Evolutionary conservation across 2,329 filamentous ascomycete species (phyloP).

Genomic region (Rosellinia necatrix): DNA sequence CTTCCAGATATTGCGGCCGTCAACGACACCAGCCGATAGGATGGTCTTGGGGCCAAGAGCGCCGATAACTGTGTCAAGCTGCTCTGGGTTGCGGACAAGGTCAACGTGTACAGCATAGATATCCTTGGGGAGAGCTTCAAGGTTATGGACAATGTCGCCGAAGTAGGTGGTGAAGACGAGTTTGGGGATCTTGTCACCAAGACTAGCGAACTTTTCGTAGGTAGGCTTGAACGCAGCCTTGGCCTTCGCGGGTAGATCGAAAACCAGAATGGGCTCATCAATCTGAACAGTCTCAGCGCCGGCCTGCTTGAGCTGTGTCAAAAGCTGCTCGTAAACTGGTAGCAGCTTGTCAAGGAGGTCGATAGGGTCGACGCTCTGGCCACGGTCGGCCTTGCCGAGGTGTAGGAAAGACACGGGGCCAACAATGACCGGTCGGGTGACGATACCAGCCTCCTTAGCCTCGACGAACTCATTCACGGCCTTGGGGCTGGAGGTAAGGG

Average conservation of each 20-base stretch:
- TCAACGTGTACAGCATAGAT: conserved; percentile 91
- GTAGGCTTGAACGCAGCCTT: conserved; percentile 98
- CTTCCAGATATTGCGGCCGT: conserved; percentile 99
- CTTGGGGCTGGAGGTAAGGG: conserved; percentile 85
- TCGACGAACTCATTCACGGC: conserved; percentile 92
- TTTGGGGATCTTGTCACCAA: conserved; percentile 82
- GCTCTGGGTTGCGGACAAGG: conserved; percentile 97
- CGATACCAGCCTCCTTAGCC: conserved; percentile 95
- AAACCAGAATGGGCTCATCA: conserved; percentile 95
- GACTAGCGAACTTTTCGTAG: conserved; percentile 83
- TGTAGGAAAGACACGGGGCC: conserved; percentile 97
- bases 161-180: conserved; percentile 97
- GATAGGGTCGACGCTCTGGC: conserved; percentile 89
- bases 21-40: conserved; percentile 94
- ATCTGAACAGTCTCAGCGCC: conserved; percentile 98
- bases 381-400: conserved; percentile 97
- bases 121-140: conserved; percentile 80
- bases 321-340: conserved; percentile 91
- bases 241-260: conserved; percentile 85
- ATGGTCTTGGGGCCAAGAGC: conserved; percentile 87
- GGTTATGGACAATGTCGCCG: conserved; percentile 98
- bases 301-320: conserved; percentile 90
- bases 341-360: conserved; percentile 90
- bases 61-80: conserved; percentile 82
- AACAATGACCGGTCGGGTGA: conserved; percentile 90